Evolutionary conservation across 345 rosid genomes (phyloP).

Genomic region (Salix viminalis): DNA sequence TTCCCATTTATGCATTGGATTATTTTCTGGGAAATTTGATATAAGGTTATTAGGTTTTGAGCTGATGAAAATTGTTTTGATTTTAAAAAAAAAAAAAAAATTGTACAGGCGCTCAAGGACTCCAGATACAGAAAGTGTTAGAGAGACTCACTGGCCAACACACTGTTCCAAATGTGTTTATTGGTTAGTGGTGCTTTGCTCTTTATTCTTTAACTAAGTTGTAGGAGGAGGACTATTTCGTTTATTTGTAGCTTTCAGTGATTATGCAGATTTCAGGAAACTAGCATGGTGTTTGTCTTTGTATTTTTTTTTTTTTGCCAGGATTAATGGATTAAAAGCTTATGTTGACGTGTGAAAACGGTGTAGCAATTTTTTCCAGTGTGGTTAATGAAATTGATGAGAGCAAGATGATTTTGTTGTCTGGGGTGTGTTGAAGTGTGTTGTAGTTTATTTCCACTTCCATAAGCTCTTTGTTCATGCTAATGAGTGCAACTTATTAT

Average conservation of each 20-base stretch:
- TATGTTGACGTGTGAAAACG: neutral
- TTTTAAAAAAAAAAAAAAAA: no score
- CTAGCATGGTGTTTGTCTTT: no score
- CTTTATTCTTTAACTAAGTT: neutral
- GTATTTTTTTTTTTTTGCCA: no score
- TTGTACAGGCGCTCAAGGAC: conserved; percentile 80
- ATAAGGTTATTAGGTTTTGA: no score
- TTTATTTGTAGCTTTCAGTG: no score
- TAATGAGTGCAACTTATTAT: no score
- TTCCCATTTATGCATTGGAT: no score
- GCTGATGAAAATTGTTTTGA: neutral
- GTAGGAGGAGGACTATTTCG: no score
- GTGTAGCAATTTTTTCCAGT: neutral
- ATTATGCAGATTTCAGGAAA: no score
- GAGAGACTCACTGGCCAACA: conserved; percentile 89
- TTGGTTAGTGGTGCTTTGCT: conserved; percentile 44
- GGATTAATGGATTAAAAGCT: neutral
- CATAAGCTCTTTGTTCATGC: neutral
- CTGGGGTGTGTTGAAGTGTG: neutral
- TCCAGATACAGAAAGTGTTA: conserved; percentile 75
- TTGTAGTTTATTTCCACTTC: neutral
- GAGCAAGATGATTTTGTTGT: neutral
- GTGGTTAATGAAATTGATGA: neutral
- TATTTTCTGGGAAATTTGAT: no score
- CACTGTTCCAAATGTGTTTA: conserved; percentile 92